These are phyloP conservation scores for Leishmania braziliensis DNA, from an alignment of 208 protist genomes.

Conservation along the genomic window DNA sequence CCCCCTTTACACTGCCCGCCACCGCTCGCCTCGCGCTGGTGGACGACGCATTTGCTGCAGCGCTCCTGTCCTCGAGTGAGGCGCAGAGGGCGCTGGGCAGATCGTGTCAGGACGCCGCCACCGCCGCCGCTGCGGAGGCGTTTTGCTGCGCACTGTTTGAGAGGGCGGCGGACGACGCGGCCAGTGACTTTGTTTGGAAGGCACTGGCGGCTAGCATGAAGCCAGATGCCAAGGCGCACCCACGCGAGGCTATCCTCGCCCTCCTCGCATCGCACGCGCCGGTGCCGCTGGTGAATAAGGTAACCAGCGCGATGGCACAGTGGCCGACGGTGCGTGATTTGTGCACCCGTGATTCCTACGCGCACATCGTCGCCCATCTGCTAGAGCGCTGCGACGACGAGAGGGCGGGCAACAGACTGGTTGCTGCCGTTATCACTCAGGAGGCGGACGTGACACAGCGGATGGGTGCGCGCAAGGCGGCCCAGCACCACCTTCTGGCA, in stretches of 20 bases:
- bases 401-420: conserved; percentile 38
- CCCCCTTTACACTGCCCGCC: conserved; percentile 58
- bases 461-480: conserved; percentile 54
- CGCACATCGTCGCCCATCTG: conserved; percentile 47
- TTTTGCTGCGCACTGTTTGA: conserved; percentile 32
- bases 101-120: conserved; percentile 16
- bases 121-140: conserved; percentile 12
- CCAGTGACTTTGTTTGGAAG: conserved; percentile 48
- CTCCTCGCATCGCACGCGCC: conserved; percentile 44
- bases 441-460: conserved; percentile 50
- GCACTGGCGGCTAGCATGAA: conserved; percentile 25
- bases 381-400: conserved; percentile 42
- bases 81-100: conserved; percentile 36
- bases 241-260: conserved; percentile 44
- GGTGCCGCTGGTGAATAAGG: conserved; percentile 30
- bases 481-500: conserved; percentile 60
- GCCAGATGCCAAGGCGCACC: conserved; percentile 22
- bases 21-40: conserved; percentile 51
- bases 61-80: conserved; percentile 23
- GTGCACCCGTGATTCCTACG: conserved; percentile 45
- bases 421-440: conserved; percentile 41
- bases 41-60: conserved; percentile 42
- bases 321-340: conserved; percentile 58
- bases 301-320: conserved; percentile 37
- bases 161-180: conserved; percentile 7